Conservation (phyloP, 352 stramenopile genomes). For the Globisporangium yorkense region DNA sequence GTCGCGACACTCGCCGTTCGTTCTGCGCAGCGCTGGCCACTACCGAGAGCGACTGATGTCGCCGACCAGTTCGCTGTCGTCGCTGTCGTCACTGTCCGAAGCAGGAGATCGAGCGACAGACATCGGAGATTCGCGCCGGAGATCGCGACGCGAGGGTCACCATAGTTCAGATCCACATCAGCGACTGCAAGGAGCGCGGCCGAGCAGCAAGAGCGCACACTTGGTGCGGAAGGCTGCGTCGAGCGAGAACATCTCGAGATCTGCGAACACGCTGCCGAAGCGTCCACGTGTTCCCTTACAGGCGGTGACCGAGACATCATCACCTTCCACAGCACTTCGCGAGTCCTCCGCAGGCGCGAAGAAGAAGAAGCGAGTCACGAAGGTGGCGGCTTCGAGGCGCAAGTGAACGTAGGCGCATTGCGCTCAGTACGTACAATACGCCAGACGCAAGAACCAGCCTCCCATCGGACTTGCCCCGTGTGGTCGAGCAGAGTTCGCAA, state of each 20-base stretch:
- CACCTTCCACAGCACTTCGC: background rate
- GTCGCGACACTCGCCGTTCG: background rate
- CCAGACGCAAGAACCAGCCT: too few relatives aligned
- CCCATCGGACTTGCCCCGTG: too few relatives aligned
- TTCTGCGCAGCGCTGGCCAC: background rate
- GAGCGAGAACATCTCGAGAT: slow-evolving; percentile 5
- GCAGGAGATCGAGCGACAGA: slow-evolving; percentile 14
- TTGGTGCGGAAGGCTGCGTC: background rate
- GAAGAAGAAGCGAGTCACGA: background rate
- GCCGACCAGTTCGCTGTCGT: slow-evolving; percentile 24
- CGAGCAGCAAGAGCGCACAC: background rate
- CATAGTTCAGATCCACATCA: background rate
- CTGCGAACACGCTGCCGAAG: slow-evolving; percentile 3
- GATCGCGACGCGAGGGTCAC: background rate
- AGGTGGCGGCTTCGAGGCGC: background rate
- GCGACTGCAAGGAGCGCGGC: background rate
- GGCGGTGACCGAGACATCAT: too few relatives aligned
- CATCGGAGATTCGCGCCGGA: background rate
- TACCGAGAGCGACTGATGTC: slow-evolving; percentile 2
- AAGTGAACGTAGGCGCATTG: too few relatives aligned
- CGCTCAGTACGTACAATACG: too few relatives aligned
- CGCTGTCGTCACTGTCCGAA: slow-evolving; percentile 26
- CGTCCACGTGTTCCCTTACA: background rate
- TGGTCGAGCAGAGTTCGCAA: too few relatives aligned
- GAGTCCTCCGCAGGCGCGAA: background rate